Evolutionary conservation across 345 rosid genomes (phyloP), one percentile per base, ranked within the genome.

Genomic region (Aurinia saxatilis): DNA sequence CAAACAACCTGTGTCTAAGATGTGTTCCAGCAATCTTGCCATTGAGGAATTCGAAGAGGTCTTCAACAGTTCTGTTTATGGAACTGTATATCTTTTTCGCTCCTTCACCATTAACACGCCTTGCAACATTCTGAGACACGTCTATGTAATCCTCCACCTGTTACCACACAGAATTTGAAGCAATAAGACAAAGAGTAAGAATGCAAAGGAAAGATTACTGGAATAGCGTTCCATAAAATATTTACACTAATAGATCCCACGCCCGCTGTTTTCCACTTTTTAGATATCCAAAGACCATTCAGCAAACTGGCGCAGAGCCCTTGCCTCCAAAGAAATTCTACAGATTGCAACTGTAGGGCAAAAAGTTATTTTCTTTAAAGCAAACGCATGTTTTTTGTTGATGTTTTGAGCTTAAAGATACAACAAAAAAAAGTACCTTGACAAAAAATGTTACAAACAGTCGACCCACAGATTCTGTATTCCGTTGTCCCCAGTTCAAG

Each of bases 91-190:
- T 80, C 46, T 39, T 74, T 68, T 64, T 59, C 15, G 65, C 62
- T 58, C 79, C 84, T 48, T 36, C 8, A 1, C 1, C 35, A 46
- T 73, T 77, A 36, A 80, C 87, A 23, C 71, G 69, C 77, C 84
- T 80, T 2, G 84, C 66, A 27, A 80, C 68, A 67, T 82, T 82
- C 42, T 74, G 54, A 57, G 78, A 71, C 50, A 58, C 25, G 57
- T 78, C 75, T 6, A 60, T 39, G 65, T 78, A 78, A 74, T 82
- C 84, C 56, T 82, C 87, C 9, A 82, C 73, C 87, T 82, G 63
- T 30, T 25, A 48, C 52, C 54, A 37, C 16, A 42, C 27, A 17
- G 10, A 63, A 10, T 10, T 13, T 46, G 27, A 53, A 42, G 34
- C 12, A 2, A 18, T 14, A 37, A 51, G 46, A 14, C 25, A 38